phyloP scores from a whole-genome alignment of 495 filamentous ascomycete species.

The Astrocystis sublimbata region DNA sequence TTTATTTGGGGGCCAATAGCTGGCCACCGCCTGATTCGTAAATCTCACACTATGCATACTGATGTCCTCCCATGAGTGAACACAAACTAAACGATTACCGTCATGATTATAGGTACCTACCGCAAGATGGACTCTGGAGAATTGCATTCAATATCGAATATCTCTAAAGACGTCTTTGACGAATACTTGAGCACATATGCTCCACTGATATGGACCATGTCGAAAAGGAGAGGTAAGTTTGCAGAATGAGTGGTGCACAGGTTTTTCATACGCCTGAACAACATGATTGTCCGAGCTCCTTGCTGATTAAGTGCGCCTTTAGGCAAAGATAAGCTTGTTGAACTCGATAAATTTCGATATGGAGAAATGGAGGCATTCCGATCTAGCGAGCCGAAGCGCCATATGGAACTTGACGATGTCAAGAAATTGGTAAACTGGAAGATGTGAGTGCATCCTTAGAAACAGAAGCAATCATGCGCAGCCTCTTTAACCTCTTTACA shows the following conservation, averaged over 20 bases:
- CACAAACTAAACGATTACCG: no score
- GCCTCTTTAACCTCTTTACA: background rate
- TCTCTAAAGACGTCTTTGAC: slow-evolving; percentile 38
- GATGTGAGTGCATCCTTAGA: slow-evolving; percentile 55
- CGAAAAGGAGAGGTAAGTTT: slow-evolving; percentile 41
- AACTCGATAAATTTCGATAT: slow-evolving; percentile 53
- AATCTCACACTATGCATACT: no score
- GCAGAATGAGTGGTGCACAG: background rate
- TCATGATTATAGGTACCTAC: no score
- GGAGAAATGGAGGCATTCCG: slow-evolving; percentile 41
- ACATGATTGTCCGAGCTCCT: background rate
- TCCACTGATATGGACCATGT: slow-evolving; percentile 42
- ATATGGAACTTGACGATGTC: slow-evolving; percentile 46
- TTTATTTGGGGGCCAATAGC: no score
- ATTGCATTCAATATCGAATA: no score
- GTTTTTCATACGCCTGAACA: background rate
- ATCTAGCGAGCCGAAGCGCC: slow-evolving; percentile 23
- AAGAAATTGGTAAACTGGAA: slow-evolving; percentile 73
- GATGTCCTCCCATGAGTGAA: no score
- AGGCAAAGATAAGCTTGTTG: slow-evolving; percentile 40
- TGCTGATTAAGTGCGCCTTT: slow-evolving; percentile 11
- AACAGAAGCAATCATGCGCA: background rate
- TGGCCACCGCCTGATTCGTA: no score
- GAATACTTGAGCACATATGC: slow-evolving; percentile 37
- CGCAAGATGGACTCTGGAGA: no score